A percentile compares a stretch with the other conserved stretches of the same genome.
Conservation (phyloP, 2,329 filamentous ascomycete genomes). For the Phaeoacremonium minimum region DNA sequence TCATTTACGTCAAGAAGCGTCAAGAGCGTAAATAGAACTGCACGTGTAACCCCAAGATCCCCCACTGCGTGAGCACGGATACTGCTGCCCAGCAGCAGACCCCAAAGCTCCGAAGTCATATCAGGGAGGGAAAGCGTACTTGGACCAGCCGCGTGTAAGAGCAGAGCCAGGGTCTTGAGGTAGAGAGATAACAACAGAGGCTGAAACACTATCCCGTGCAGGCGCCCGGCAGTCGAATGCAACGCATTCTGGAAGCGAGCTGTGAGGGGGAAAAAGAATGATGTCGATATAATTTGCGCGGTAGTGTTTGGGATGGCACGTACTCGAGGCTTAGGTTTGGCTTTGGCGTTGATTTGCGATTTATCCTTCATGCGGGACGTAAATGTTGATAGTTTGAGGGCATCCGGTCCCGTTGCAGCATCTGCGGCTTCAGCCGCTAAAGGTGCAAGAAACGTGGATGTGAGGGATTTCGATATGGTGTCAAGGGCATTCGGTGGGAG, state of each 20-base stretch:
- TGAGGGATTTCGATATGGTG: slow-evolving; percentile 62
- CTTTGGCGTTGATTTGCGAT: slow-evolving; percentile 19
- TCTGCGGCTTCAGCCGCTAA: slow-evolving; percentile 81
- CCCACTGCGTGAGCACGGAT: slow-evolving; percentile 57
- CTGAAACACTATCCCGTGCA: slow-evolving; percentile 62
- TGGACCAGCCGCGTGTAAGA: slow-evolving; percentile 80
- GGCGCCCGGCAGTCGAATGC: slow-evolving; percentile 31
- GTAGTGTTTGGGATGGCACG: slow-evolving; percentile 71
- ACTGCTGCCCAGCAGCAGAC: slow-evolving; percentile 61
- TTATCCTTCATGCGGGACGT: slow-evolving; percentile 66
- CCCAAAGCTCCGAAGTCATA: slow-evolving; percentile 81
- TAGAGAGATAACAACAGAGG: slow-evolving; percentile 74
- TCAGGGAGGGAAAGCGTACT: slow-evolving; percentile 71
- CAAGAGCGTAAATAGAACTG: slow-evolving; percentile 74
- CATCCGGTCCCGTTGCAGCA: slow-evolving; percentile 70
- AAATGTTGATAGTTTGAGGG: slow-evolving; percentile 86
- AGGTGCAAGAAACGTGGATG: slow-evolving; percentile 71
- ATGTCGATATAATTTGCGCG: slow-evolving; percentile 67
- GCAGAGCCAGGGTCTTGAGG: slow-evolving; percentile 78
- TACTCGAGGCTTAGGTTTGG: slow-evolving; percentile 29
- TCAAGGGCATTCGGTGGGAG: slow-evolving; percentile 60
- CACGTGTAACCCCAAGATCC: slow-evolving; percentile 65
- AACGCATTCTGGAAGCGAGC: slow-evolving; percentile 71
- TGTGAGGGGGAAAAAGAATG: slow-evolving; percentile 84
- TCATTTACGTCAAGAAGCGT: slow-evolving; percentile 79